Percentiles rank a stretch among this genome's conserved stretches.
Conservation (phyloP, 2,329 filamentous ascomycete species). For the Colletotrichum kahawae region DNA sequence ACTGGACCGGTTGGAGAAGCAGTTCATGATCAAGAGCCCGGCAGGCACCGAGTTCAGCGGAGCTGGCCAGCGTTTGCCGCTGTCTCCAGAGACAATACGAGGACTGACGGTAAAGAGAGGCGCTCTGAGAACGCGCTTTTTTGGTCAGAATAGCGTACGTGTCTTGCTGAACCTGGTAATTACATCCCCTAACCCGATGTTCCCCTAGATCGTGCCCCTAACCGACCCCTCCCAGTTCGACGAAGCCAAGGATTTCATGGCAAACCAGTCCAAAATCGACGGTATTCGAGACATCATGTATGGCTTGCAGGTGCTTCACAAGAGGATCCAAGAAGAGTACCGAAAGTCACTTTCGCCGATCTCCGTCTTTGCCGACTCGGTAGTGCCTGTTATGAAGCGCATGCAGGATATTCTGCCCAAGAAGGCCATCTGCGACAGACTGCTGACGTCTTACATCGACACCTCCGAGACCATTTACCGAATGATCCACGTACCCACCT, state of each 20-base stretch:
- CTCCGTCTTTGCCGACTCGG: constrained; percentile 62
- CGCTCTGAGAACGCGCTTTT: constrained; percentile 52
- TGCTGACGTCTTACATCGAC: constrained; percentile 54
- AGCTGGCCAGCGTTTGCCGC: constrained; percentile 34
- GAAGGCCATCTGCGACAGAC: constrained; percentile 54
- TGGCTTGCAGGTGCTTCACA: constrained; percentile 53
- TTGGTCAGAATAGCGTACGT: constrained; percentile 58
- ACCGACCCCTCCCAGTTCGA: constrained; percentile 46
- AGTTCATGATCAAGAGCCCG: constrained; percentile 48
- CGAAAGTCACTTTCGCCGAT: constrained; percentile 54
- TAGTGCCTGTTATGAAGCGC: constrained; percentile 61
- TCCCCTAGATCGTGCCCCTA: constrained; percentile 8
- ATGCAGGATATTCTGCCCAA: constrained; percentile 62
- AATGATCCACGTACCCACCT: constrained; percentile 57
- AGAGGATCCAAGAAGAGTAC: constrained; percentile 51
- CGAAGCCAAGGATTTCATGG: constrained; percentile 57
- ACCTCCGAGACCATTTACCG: constrained; percentile 59
- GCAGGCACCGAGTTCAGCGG: constrained; percentile 40
- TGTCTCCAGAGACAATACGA: constrained; percentile 49
- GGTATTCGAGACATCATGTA: constrained; percentile 48
- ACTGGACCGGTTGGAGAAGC: constrained; percentile 59
- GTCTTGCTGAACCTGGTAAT: constrained; percentile 60
- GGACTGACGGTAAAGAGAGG: constrained; percentile 55
- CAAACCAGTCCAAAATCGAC: constrained; percentile 43
- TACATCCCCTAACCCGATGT: constrained; percentile 7